Base-by-base conservation (phyloP, 768 basidiomycete species). In the Butyriboletus loyo region DNA sequence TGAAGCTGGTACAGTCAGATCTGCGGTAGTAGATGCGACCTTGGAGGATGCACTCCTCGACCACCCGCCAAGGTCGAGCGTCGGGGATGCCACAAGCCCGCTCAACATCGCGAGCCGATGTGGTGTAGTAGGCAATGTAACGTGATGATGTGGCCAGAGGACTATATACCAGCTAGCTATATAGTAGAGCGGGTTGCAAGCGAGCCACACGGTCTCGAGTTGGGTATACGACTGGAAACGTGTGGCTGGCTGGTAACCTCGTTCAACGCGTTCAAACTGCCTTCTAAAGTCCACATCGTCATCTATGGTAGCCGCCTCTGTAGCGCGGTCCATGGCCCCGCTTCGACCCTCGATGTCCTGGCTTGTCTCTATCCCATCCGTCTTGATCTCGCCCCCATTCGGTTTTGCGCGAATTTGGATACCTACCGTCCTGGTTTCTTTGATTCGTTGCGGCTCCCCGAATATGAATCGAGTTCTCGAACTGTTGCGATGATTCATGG, bases 281-380 rank as follows among this genome's bases (percentile, higher is more conserved):
- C 27, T 41, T 45, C 36, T 35, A 39, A 42, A 41, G 22, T 45
- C 46, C 34, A 79, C 57, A 89, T 89, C 1, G 83, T 96, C 57
- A 73, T 60, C 67, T 69, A 60, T 57, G 52, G 42, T 73, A 75
- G 46, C 70, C 73, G 43, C 82, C 82, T 59, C 53, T 77, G 61
- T 82, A 84, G 37, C 79, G 75, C 50, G 82, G 80, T 15, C 76
- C 57, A 10, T 60, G 58, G 4, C 51, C 55, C 42, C 52, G 60
- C 34, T 51, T 64, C 6, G 68, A 46, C 27, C 57, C 62, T 28
- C 60, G 41, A 34, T 64, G 46, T 10, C 61, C 53, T 14, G 55
- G 49, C 9, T 60, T 57, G 47, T 64, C 66, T 57, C 64, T 58
- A 47, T 64, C 55, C 45, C 62, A 30, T 44, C 56, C 53, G 35